Base-by-base conservation (phyloP, 148 eudicot species). In the Arctostaphylos glauca region DNA sequence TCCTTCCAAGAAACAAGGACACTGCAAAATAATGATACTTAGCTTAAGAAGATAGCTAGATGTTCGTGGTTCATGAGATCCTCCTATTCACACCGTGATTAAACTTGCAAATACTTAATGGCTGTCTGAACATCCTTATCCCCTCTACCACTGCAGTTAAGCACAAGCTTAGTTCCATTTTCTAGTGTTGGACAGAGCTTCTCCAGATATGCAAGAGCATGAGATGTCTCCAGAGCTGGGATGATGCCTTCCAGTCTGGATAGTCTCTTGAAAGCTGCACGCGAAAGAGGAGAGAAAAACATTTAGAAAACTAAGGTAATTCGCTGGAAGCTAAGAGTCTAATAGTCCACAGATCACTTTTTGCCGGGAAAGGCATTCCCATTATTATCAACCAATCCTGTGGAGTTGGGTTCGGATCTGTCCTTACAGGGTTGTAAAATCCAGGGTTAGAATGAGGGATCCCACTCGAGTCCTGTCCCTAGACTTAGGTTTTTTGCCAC, bases 201-300 rank as follows among this genome's bases (percentile, higher is more conserved):
- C 92, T 96, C 99, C 68, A 96, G 86, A 86, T 89, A 90, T 7
- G 98, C 98, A 7, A 96, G 88, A 2, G 99, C 99, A 84, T 96
- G 99, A 56, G 98, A 94, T 23, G 98, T 96, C 89, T 96, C 99
- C 70, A 96, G 84, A n/a, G 99, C 99, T 53, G 99, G 99, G 60
- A 96, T 96, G 46, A 96, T 96, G 76, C 98, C 99, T 85, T 96
- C 99, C 25, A 94, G 81, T 76, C 91, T 86, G n/a, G 99, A 96
- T 77, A 93, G 73, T 85, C 96, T 91, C 89, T 91, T 91, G 90
- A 94, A 96, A 59, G 99, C 99, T 96, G 93, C 89, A 87, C 44
- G 21, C 15, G 64, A 53, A 49, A 9, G 0, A 54, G 56, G 47
- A 21, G 0, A n/a, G 14, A 70, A 3, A 77, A 55, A 7, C 8